Evolutionary conservation across 2,329 filamentous ascomycete species (phyloP), one percentile per base, ranked within the genome.

Genomic region (Colletotrichum spaethianum): DNA sequence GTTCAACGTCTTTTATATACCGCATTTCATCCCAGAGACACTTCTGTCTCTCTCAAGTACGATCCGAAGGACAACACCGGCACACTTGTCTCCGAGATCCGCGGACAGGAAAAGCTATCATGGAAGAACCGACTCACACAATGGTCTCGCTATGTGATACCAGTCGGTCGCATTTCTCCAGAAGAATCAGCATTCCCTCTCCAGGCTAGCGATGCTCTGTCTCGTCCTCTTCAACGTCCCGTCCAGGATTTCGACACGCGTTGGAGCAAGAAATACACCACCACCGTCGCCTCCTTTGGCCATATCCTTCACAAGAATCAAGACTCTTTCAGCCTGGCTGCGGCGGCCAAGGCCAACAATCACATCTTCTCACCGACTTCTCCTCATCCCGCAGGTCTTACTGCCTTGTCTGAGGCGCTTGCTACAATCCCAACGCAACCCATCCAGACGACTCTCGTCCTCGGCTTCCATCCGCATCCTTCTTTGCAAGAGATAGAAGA

Each of bases 211-310:
- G 67, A 48, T 5, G 20, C 67, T 16, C 44, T 73, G 9, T 18
- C 16, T 1, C 20, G n/a, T 6, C 62, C 70, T 50, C n/a, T 67
- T 70, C 11, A 57, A n/a, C 31, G 16, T 3, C 55, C n/a, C n/a
- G 11, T 42, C 3, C 48, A 14, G 14, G 56, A 42, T 9, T n/a
- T 40, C 6, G 36, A 62, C 12, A 12, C 20, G 20, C 14, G 40
- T 2, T 71, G 61, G 61, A 67, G 70, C 62, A 67, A 56, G 50
- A 26, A 23, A 33, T 71, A 56, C 42, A 56, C n/a, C 33, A 23
- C 67, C 12, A 83, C 85, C 1, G 78, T 76, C 3, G 87, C 87
- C 14, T 80, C 82, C 3, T 90, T 90, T 74, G 89, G 89, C 23
- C 85, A 88, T 64, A 73, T 90, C 42, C 82, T 90, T 0, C 85